These are phyloP conservation scores for Schwanniomyces pseudopolymorphus DNA, from an alignment of 805 yeast genomes.

Conservation along the genomic window DNA sequence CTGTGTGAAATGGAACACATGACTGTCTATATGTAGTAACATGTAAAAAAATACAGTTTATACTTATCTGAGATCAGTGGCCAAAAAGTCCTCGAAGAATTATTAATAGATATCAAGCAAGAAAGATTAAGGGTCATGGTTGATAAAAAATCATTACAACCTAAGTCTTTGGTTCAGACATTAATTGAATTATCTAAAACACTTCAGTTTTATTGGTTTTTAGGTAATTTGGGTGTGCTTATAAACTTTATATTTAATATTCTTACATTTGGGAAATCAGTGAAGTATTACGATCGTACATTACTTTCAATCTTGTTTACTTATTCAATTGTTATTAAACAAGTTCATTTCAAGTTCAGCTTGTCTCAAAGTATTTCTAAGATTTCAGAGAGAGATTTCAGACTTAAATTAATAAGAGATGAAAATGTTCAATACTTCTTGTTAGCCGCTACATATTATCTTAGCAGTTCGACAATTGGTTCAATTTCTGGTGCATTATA, in stretches of 20 bases:
- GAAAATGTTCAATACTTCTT: constrained; percentile 41
- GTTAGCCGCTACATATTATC: constrained; percentile 30
- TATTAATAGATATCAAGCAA: neutral
- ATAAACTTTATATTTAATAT: constrained; percentile 37
- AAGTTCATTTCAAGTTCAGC: constrained; percentile 48
- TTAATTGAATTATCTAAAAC: constrained; percentile 25
- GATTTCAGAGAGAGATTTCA: constrained; percentile 7
- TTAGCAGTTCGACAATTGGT: constrained; percentile 29
- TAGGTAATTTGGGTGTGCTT: constrained; percentile 56
- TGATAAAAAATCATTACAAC: neutral
- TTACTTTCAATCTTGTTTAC: constrained; percentile 56
- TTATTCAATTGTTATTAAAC: constrained; percentile 61
- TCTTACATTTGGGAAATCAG: constrained; percentile 39
- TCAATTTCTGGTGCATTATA: constrained; percentile 39
- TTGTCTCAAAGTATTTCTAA: constrained; percentile 7
- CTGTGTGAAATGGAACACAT: neutral
- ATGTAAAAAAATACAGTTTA: neutral
- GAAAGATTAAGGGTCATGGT: neutral
- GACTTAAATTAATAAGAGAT: constrained; percentile 29
- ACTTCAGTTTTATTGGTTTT: constrained; percentile 70
- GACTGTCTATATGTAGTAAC: neutral
- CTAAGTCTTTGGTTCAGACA: constrained; percentile 6
- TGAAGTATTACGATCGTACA: constrained; percentile 29
- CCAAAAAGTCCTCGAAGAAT: neutral
- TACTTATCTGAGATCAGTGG: neutral